Base-by-base conservation (phyloP, 73 alveolate genomes). In the Blepharisma japonicum region DNA sequence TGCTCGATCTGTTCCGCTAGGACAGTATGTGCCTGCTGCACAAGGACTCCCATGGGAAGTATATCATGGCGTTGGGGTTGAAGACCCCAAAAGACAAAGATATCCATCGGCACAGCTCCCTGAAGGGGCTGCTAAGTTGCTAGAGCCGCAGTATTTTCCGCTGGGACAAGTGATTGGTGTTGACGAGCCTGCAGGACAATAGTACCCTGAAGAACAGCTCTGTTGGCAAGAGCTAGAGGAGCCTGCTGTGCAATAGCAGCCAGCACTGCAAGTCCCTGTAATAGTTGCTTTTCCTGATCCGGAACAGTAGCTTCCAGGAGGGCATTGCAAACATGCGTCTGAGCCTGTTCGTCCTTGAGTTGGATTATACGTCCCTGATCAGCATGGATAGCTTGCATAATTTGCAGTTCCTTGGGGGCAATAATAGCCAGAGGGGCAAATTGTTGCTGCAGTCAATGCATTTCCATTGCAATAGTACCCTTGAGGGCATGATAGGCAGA, bases 11-110 rank as follows among this genome's bases (percentile, higher is more conserved):
- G 94, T 85, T 0, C 87, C 85, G 38, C 79, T 83, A 18, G 95
- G 87, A 54, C 97, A 91, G 85, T 66, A 90, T 45, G 21, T 76
- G 4, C 94, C 97, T 39, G 71, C 71, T 1, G 97, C 93, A 71
- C 97, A 90, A 20, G 79, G 74, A 14, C 91, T 95, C 11, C 92
- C 94, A 90, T 66, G 50, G n/a, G n/a, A n/a, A n/a, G n/a, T n/a
- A n/a, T n/a, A n/a, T n/a, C n/a, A n/a, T n/a, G n/a, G 25, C 2
- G 50, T 14, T 7, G 7, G 7, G 9, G 67, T 56, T 7, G 7
- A 7, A 7, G 55, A 56, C 55, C 45, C 55, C 47, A 7, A 7
- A 7, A 7, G 7, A 23, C 55, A 32, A 21, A 7, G 9, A 23
- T 56, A 23, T 11, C 55, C 67, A 7, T 7, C 55, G 7, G 11